phyloP scores from a whole-genome alignment of 495 filamentous ascomycete species.

The Neohortaea acidophila region DNA sequence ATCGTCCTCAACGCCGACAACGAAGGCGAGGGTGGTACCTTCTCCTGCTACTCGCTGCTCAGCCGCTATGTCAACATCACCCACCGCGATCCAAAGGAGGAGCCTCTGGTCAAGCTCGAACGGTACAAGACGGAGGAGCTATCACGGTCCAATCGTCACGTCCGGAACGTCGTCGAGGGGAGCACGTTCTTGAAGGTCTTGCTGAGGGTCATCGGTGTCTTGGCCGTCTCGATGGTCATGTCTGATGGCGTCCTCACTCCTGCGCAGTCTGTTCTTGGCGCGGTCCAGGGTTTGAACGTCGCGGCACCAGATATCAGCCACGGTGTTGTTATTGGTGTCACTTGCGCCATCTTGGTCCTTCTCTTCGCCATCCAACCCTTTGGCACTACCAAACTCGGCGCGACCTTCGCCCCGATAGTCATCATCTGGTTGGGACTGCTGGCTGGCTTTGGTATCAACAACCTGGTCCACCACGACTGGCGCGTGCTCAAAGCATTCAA shows the following conservation, averaged over 20 bases:
- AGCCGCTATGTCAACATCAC: slow-evolving; percentile 51
- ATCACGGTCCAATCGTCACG: slow-evolving; percentile 30
- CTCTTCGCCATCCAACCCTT: slow-evolving; percentile 58
- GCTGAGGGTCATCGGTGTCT: no score
- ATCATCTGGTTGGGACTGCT: slow-evolving; percentile 61
- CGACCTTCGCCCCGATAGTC: slow-evolving; percentile 54
- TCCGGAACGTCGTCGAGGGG: slow-evolving; percentile 43
- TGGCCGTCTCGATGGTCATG: slow-evolving; percentile 55
- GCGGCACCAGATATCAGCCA: slow-evolving; percentile 33
- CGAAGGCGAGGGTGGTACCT: slow-evolving; percentile 65
- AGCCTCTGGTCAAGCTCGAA: slow-evolving; percentile 41
- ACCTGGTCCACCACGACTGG: slow-evolving; percentile 14
- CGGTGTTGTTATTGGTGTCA: slow-evolving; percentile 46
- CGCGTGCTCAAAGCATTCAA: slow-evolving; percentile 18
- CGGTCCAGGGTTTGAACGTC: slow-evolving; percentile 49
- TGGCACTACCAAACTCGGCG: slow-evolving; percentile 49
- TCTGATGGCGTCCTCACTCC: slow-evolving; percentile 30
- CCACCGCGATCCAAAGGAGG: slow-evolving; percentile 39
- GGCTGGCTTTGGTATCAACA: slow-evolving; percentile 50
- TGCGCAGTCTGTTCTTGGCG: slow-evolving; percentile 53
- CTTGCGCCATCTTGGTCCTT: slow-evolving; percentile 52
- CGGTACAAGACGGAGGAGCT: slow-evolving; percentile 41
- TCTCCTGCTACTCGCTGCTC: slow-evolving; percentile 55
- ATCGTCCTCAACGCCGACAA: slow-evolving; percentile 58
- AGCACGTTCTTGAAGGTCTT: slow-evolving; percentile 35